Base-by-base conservation (phyloP, 78 protist genomes). In the Dictyostelium purpureum region DNA sequence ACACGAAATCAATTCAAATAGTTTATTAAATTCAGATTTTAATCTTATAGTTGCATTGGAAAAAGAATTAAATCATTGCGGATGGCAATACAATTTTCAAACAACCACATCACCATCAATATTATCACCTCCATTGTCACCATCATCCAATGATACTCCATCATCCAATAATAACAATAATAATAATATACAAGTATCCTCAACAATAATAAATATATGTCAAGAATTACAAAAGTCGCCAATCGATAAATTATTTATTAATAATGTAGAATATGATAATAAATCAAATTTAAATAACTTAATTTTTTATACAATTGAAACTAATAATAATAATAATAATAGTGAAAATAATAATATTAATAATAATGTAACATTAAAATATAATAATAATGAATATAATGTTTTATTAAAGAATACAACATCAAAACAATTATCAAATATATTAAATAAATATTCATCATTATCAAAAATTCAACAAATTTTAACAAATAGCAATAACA, bases 401-500 rank as follows among this genome's bases (percentile, higher is more conserved):
- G 31, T 77, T 43, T 12, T 21, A 21, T 54, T 85, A 85, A 26
- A 52, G 61, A 43, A 37, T 6, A 65, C 49, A 14, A 56, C 19
- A 43, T 57, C 66, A 56, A 24, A 47, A n/a, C 31, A 81, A 56
- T 47, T 69, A 70, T 45, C 76, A 1, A 26, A 63, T 14, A 19
- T 73, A 19, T 45, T 85, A 67, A 70, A 85, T 85, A 85, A 66
- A 73, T 85, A 42, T 59, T 35, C 82, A 40, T 52, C 92, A 35
- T 61, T 85, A 26, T 73, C 80, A 12, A 85, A 70, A 59, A 24
- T 85, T 16, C 76, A 71, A 31, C n/a, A 66, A 33, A 33, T 67
- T n/a, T 24, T 51, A 42, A 33, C 45, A 35, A 26, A 63, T 31
- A 35, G 37, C n/a, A 45, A 70, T 35, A 47, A 75, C 21, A 75